Conservation (phyloP, 1,139 yeast genomes). For the Protomyces gravidus region DNA sequence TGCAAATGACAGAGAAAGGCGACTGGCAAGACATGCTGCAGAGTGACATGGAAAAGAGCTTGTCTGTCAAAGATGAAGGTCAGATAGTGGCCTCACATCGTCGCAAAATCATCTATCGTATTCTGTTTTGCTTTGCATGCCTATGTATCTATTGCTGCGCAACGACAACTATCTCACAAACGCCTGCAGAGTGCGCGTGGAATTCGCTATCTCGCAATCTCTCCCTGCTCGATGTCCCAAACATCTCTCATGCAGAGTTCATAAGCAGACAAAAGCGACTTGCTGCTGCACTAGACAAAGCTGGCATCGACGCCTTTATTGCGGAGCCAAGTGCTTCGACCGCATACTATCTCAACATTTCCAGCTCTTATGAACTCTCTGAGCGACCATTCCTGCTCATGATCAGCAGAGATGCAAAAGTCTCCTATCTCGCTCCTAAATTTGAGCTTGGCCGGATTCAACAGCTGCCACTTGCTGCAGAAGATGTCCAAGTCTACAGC, state of each 20-base stretch:
- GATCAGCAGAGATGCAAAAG: constrained; percentile 1
- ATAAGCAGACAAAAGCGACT: constrained; percentile 8
- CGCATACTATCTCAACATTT: constrained; percentile 19
- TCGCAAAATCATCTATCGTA: too few relatives aligned
- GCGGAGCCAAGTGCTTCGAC: constrained; percentile 27
- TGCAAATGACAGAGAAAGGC: too few relatives aligned
- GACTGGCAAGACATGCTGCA: too few relatives aligned
- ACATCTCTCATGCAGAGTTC: constrained; percentile 16
- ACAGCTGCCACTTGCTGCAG: background rate
- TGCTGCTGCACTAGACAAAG: constrained; percentile 3
- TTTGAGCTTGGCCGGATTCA: constrained; percentile 25
- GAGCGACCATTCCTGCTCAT: constrained; percentile 24
- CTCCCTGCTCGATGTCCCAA: constrained; percentile 1
- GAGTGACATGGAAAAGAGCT: too few relatives aligned
- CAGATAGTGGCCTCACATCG: too few relatives aligned
- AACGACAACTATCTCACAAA: too few relatives aligned
- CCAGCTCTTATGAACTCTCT: constrained; percentile 13
- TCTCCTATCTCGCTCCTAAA: constrained; percentile 18
- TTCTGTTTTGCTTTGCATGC: too few relatives aligned
- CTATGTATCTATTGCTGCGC: too few relatives aligned
- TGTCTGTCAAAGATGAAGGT: too few relatives aligned
- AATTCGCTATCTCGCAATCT: background rate
- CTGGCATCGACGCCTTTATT: constrained; percentile 17
- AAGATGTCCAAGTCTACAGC: background rate
- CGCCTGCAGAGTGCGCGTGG: too few relatives aligned